phyloP scores from a whole-genome alignment of 2,329 filamentous ascomycete genomes.

The Clonostachys byssicola region DNA sequence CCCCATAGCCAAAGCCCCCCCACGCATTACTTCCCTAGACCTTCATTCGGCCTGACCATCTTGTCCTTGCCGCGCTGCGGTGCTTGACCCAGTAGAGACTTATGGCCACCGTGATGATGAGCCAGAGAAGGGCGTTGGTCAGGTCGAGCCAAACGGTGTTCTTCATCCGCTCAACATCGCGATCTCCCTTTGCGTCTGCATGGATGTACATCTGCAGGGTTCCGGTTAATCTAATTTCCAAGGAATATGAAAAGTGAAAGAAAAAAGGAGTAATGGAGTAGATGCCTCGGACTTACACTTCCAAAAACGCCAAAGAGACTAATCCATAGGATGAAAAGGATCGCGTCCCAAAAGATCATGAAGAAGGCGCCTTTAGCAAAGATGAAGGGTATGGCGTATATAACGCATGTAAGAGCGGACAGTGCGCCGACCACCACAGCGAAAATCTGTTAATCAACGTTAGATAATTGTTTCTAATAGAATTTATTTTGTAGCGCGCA shows the following conservation, averaged over 20 bases:
- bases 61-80: conserved; percentile 28
- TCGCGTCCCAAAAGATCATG: conserved; percentile 63
- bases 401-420: conserved; percentile 56
- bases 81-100: conserved; percentile 55
- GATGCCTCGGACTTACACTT: conserved; percentile 32
- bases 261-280: no score
- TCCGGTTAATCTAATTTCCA: no score
- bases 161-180: conserved; percentile 72
- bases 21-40: no score
- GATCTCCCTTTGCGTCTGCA: conserved; percentile 59
- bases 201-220: conserved; percentile 61
- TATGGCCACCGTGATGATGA: conserved; percentile 54
- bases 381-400: conserved; percentile 64
- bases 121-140: conserved; percentile 71
- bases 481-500: background rate
- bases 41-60: no score
- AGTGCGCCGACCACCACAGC: conserved; percentile 67
- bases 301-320: conserved; percentile 82
- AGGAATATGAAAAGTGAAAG: no score
- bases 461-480: background rate
- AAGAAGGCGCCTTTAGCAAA: conserved; percentile 39
- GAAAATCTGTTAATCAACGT: conserved; percentile 47
- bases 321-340: conserved; percentile 77
- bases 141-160: conserved; percentile 83
- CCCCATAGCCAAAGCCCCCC: no score